phyloP scores from a whole-genome alignment of 106 monocot species.

The Triglochin maritima region DNA sequence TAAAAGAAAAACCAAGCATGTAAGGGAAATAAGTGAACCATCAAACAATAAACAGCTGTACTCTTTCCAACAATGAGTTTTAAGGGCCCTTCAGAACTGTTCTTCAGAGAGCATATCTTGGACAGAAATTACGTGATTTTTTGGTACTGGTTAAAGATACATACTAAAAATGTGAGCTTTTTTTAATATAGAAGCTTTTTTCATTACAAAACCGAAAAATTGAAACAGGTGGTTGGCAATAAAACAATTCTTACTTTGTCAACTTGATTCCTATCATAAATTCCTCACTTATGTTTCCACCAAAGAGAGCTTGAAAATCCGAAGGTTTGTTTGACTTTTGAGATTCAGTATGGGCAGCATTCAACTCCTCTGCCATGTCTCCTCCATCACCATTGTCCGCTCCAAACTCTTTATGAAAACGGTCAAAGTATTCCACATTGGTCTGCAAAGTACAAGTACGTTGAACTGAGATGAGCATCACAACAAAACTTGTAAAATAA shows the following conservation, averaged over 20 bases:
- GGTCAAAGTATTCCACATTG: slow-evolving; percentile 64
- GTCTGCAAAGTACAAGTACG: slow-evolving; percentile 31
- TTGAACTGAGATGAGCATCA: background rate
- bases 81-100: too few relatives aligned
- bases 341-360: slow-evolving; percentile 9
- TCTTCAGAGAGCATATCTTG: too few relatives aligned
- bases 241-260: slow-evolving; percentile 46
- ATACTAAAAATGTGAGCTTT: background rate
- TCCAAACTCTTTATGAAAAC: slow-evolving; percentile 65
- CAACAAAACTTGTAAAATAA: too few relatives aligned
- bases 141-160: background rate
- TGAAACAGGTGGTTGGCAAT: background rate
- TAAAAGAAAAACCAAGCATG: too few relatives aligned
- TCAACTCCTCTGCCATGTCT: slow-evolving; percentile 2
- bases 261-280: slow-evolving; percentile 90
- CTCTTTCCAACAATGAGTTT: too few relatives aligned
- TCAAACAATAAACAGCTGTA: too few relatives aligned
- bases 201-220: background rate
- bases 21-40: too few relatives aligned
- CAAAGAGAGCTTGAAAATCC: slow-evolving; percentile 64
- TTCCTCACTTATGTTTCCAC: slow-evolving; percentile 78
- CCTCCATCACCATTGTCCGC: slow-evolving; percentile 29
- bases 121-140: background rate
- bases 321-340: slow-evolving; percentile 41
- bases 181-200: background rate